A percentile compares a stretch with the other conserved stretches of the same genome.
Evolutionary conservation across 192 early-diverging fungal genomes (phyloP).

Genomic region (Chytriomyces sp.): DNA sequence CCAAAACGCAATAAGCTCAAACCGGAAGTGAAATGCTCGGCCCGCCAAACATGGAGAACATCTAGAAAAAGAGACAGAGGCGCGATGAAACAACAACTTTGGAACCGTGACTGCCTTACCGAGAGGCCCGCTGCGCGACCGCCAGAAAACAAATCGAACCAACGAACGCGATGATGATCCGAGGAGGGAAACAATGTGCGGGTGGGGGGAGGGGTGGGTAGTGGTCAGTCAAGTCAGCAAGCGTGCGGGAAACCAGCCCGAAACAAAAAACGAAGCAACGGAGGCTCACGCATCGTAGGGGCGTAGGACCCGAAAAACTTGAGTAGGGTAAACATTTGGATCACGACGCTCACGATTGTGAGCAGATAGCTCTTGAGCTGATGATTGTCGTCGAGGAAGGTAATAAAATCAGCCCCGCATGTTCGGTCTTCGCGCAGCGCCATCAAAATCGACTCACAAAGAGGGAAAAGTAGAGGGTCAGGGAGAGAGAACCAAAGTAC

Average conservation of each 20-base stretch:
- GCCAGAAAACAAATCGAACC: background rate
- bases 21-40: constrained; percentile 9
- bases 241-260: background rate
- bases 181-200: too few relatives aligned
- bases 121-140: background rate
- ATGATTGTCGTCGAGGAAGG: background rate
- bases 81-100: background rate
- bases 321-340: constrained; percentile 78
- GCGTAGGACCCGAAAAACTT: constrained; percentile 87
- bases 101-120: background rate
- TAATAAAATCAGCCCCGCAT: background rate
- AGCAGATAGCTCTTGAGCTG: constrained; percentile 67
- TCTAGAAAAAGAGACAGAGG: background rate
- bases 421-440: background rate
- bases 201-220: too few relatives aligned
- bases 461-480: constrained; percentile 84
- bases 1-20: background rate
- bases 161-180: background rate
- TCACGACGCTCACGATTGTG: constrained; percentile 74
- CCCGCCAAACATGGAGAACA: constrained; percentile 30
- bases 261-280: background rate
- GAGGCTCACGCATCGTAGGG: constrained; percentile 58
- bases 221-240: background rate
- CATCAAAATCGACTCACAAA: constrained; percentile 55
- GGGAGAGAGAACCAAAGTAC: constrained; percentile 80